Evolutionary conservation across 1,139 yeast species (phyloP).

Genomic region (Saccharomyces hybrid): DNA sequence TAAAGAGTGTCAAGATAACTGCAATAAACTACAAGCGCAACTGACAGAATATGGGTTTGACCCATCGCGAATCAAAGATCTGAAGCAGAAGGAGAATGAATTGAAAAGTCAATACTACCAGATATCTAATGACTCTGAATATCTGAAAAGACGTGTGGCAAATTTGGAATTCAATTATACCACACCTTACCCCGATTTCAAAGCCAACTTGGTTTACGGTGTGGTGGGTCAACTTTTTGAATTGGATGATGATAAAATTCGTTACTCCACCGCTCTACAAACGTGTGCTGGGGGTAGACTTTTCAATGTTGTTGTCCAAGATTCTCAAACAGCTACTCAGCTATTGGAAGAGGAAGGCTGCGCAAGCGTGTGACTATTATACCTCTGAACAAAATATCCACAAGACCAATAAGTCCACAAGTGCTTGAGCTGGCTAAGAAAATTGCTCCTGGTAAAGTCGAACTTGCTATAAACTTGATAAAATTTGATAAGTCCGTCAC

Average conservation of each 20-base stretch:
- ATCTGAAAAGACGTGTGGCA: conserved; percentile 56
- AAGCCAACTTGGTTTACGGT: conserved; percentile 65
- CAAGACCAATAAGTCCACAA: conserved; percentile 42
- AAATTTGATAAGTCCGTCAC: conserved; percentile 63
- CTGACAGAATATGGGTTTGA: conserved; percentile 55
- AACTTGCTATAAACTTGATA: conserved; percentile 73
- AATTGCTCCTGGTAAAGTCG: conserved; percentile 65
- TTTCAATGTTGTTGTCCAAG: conserved; percentile 86
- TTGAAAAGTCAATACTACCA: conserved; percentile 37
- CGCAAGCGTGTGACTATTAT: conserved; percentile 82
- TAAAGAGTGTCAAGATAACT: conserved; percentile 37
- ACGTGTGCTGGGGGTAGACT: conserved; percentile 90
- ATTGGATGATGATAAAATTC: conserved; percentile 48
- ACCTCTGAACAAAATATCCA: conserved; percentile 78
- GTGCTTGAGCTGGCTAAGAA: conserved; percentile 54
- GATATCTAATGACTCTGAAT: conserved; percentile 46
- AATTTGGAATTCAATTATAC: conserved; percentile 71
- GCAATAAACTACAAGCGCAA: conserved; percentile 38
- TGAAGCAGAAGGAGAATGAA: conserved; percentile 40
- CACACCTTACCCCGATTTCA: conserved; percentile 55
- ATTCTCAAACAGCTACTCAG: conserved; percentile 74
- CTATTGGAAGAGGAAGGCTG: conserved; percentile 72
- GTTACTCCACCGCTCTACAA: conserved; percentile 78
- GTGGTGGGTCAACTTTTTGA: conserved; percentile 80
- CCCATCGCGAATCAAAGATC: conserved; percentile 39